phyloP scores from a whole-genome alignment of 768 basidiomycete species.

The Pleurotus djamor region DNA sequence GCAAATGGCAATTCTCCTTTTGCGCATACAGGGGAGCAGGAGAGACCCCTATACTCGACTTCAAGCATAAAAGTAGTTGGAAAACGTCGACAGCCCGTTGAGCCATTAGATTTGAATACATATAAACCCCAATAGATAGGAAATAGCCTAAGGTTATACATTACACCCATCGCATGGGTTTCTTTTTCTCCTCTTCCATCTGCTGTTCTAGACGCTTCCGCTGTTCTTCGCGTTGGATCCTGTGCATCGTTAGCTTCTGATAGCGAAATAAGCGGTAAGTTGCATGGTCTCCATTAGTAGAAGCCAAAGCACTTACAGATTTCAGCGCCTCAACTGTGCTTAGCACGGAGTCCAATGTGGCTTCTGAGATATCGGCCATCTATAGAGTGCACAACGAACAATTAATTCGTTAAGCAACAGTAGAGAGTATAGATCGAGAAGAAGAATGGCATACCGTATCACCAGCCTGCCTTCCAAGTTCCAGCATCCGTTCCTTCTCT shows the following conservation, averaged over 20 bases:
- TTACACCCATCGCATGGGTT: conserved; percentile 5
- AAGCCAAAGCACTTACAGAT: conserved; percentile 2
- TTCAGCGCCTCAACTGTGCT: conserved; percentile 9
- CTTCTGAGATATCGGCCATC: conserved; percentile 12
- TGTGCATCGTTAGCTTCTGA: conserved; percentile 6
- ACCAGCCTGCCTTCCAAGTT: conserved; percentile 45
- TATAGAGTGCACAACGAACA: neutral
- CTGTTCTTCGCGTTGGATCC: conserved; percentile 8
- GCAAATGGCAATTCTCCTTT: no score
- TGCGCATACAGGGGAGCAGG: no score
- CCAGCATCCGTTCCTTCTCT: conserved; percentile 43
- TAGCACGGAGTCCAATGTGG: conserved; percentile 10
- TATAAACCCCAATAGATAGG: no score
- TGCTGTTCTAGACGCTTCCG: conserved; percentile 1
- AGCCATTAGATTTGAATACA: no score
- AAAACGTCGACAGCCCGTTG: no score
- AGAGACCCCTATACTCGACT: no score
- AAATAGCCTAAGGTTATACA: no score
- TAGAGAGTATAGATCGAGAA: neutral
- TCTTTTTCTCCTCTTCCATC: conserved; percentile 2
- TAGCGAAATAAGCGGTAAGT: neutral
- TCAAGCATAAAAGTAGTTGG: no score
- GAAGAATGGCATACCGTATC: conserved; percentile 39
- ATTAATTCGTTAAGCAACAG: no score
- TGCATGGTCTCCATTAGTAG: neutral